Evolutionary conservation across 768 basidiomycete species (phyloP).

Genomic region (Mrakia hoshinonis): DNA sequence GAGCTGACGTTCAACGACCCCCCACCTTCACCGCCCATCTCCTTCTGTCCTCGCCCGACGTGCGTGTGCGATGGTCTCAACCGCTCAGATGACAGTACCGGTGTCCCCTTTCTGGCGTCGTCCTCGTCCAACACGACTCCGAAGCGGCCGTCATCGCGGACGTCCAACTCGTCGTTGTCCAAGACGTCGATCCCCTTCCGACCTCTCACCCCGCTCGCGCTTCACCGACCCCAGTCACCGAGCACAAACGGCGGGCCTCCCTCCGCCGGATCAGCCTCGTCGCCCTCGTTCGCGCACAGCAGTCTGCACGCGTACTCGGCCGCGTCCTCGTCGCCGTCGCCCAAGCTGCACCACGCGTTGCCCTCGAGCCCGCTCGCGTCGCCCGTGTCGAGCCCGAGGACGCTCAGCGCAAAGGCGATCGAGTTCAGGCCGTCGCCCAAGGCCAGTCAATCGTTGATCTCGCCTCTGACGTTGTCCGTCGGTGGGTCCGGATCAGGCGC

Average conservation of each 20-base stretch:
- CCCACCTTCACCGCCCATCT: slow-evolving; percentile 70
- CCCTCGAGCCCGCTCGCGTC: slow-evolving; percentile 7
- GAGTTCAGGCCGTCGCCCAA: slow-evolving; percentile 24
- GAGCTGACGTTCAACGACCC: slow-evolving; percentile 48
- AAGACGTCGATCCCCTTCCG: slow-evolving; percentile 28
- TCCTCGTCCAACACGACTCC: slow-evolving; percentile 27
- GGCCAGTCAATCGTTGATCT: neutral
- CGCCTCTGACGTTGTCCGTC: neutral
- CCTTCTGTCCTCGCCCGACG: slow-evolving; percentile 56
- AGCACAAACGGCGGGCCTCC: slow-evolving; percentile 52
- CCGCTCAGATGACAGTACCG: slow-evolving; percentile 39
- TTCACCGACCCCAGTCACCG: slow-evolving; percentile 4
- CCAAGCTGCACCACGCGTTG: neutral
- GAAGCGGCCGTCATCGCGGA: slow-evolving; percentile 27
- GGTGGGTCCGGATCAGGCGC: neutral
- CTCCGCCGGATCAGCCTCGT: slow-evolving; percentile 46
- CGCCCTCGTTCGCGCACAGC: neutral
- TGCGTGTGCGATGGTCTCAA: slow-evolving; percentile 55
- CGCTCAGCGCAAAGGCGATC: slow-evolving; percentile 20
- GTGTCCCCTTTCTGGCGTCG: slow-evolving; percentile 31
- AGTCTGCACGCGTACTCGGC: neutral
- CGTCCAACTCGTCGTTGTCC: slow-evolving; percentile 28
- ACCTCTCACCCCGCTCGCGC: slow-evolving; percentile 20
- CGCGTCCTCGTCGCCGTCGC: slow-evolving; percentile 3
- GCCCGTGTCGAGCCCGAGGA: slow-evolving; percentile 16